phyloP scores from a whole-genome alignment of 1,284 basidiomycete genomes.

The Mycena sp. region DNA sequence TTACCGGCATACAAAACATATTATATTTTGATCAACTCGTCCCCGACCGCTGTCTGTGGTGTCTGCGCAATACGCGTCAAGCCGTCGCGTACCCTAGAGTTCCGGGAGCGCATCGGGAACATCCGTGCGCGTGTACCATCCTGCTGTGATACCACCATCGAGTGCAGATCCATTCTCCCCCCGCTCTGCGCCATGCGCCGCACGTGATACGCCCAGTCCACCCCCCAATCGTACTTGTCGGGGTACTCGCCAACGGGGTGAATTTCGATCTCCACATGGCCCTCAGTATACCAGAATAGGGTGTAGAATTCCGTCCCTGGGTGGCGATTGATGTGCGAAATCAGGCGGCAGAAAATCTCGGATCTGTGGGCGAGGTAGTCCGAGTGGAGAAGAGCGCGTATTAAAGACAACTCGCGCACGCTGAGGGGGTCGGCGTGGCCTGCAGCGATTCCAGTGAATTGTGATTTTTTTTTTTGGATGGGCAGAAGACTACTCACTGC shows the following conservation, averaged over 20 bases:
- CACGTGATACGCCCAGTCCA: background rate
- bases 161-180: background rate
- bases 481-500: too few relatives aligned
- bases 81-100: background rate
- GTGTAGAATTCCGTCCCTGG: background rate
- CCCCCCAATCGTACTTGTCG: background rate
- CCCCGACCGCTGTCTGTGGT: background rate
- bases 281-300: slow-evolving; percentile 3
- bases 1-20: too few relatives aligned
- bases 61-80: background rate
- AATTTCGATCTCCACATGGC: background rate
- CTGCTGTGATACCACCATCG: background rate
- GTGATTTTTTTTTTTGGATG: too few relatives aligned
- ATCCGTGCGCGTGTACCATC: background rate
- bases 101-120: background rate
- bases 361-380: background rate
- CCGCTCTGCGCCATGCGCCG: background rate
- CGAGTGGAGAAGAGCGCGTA: background rate
- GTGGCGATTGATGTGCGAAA: background rate
- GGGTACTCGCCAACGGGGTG: background rate
- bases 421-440: background rate
- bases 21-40: too few relatives aligned
- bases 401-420: background rate
- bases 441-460: background rate
- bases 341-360: background rate